Percentiles rank a stretch among this genome's conserved stretches.
Evolutionary conservation across 345 rosid genomes (phyloP).

Genomic region (Brassica napus): DNA sequence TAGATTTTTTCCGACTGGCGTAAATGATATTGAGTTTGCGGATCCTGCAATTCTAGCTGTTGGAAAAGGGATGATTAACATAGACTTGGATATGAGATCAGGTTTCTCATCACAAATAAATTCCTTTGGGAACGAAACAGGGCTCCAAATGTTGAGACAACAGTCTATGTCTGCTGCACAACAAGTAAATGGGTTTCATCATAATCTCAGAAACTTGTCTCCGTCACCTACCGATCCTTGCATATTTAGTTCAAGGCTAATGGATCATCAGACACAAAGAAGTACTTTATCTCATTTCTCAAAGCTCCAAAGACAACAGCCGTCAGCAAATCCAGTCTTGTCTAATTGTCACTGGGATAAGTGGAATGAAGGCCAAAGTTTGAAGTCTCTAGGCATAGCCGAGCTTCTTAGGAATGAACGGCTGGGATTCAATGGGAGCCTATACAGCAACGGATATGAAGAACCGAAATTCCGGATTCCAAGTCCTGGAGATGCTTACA

Average conservation of each 20-base stretch:
- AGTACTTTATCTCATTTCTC: slow-evolving; percentile 43
- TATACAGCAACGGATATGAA: slow-evolving; percentile 60
- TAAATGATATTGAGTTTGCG: slow-evolving; percentile 71
- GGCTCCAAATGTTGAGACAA: no score
- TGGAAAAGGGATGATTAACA: slow-evolving; percentile 68
- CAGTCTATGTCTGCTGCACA: slow-evolving; percentile 58
- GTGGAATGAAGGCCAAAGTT: slow-evolving; percentile 68
- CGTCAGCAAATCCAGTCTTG: slow-evolving; percentile 54
- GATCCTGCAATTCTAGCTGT: slow-evolving; percentile 98
- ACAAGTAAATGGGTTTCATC: slow-evolving; percentile 44
- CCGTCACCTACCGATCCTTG: slow-evolving; percentile 58
- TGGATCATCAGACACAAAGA: slow-evolving; percentile 59
- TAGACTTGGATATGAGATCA: slow-evolving; percentile 61
- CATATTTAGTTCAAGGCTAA: slow-evolving; percentile 61
- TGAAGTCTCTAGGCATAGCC: slow-evolving; percentile 54
- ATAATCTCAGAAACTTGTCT: slow-evolving; percentile 55
- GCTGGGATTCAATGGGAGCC: slow-evolving; percentile 56
- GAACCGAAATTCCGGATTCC: slow-evolving; percentile 76
- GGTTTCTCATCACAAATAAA: slow-evolving; percentile 49
- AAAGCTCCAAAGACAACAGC: slow-evolving; percentile 57
- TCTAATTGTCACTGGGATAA: slow-evolving; percentile 81
- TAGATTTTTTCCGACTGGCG: slow-evolving; percentile 43
- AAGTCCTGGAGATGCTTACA: slow-evolving; percentile 63
- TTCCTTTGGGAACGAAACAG: slow-evolving; percentile 65
- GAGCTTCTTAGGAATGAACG: slow-evolving; percentile 77